Evolutionary conservation across 495 filamentous ascomycete genomes (phyloP).

Genomic region (Neurospora sp.): DNA sequence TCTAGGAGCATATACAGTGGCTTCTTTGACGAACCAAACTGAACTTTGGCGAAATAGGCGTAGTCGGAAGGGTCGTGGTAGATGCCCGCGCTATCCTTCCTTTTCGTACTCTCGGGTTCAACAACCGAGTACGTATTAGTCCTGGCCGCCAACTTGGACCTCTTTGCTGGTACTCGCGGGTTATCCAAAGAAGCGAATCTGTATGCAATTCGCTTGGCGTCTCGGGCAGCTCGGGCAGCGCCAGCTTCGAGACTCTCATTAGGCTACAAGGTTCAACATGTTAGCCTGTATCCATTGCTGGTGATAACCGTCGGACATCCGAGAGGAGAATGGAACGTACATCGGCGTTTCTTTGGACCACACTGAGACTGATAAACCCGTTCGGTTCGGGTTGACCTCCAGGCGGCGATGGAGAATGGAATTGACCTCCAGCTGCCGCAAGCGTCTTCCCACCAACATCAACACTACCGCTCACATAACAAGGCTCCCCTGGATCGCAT

Average conservation of each 20-base stretch:
- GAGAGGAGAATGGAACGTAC: conserved; percentile 6
- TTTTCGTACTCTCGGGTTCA: conserved; percentile 39
- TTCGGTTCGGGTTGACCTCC: background rate
- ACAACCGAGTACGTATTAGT: conserved; percentile 48
- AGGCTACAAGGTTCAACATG: background rate
- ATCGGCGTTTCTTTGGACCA: conserved; percentile 7
- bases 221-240: conserved; percentile 7
- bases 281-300: conserved; percentile 5
- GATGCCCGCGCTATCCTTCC: conserved; percentile 49
- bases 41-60: conserved; percentile 64
- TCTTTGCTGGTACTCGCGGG: background rate
- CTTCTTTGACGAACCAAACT: conserved; percentile 54
- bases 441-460: background rate
- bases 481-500: conserved; percentile 11
- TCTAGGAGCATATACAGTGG: conserved; percentile 67
- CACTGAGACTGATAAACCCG: conserved; percentile 5
- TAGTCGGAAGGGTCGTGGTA: conserved; percentile 69
- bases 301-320: background rate
- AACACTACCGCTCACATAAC: background rate
- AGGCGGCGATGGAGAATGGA: background rate
- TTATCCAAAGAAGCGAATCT: conserved; percentile 11
- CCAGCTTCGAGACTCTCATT: conserved; percentile 1
- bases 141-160: conserved; percentile 19
- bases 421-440: conserved; percentile 1
- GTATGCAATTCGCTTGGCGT: conserved; percentile 9